Percentiles rank a stretch among this genome's conserved stretches.
Conservation (phyloP, 371 early-diverging fungal species). For the Saksenaea oblongispora region DNA sequence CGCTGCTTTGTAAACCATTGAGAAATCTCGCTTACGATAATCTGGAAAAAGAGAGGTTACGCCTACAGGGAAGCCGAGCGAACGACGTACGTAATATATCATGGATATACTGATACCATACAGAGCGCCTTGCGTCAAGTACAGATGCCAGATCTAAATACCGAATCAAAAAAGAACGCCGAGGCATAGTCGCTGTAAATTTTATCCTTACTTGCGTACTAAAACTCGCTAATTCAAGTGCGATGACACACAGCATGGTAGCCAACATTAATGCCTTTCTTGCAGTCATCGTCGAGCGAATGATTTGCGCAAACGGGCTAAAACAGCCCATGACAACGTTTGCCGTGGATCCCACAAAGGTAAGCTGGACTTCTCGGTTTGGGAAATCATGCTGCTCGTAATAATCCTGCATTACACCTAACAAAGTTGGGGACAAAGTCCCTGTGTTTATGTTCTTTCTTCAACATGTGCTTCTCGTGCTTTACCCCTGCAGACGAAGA, state of each 20-base stretch:
- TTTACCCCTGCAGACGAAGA: neutral
- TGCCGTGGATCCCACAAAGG: constrained; percentile 22
- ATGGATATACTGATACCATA: constrained; percentile 31
- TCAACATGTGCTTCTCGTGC: neutral
- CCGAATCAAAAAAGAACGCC: neutral
- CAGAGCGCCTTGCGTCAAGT: constrained; percentile 32
- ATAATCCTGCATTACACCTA: constrained; percentile 14
- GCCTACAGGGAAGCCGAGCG: neutral
- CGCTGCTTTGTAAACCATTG: constrained; percentile 71
- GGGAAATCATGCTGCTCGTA: constrained; percentile 2
- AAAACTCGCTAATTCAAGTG: constrained; percentile 51
- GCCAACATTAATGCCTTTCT: neutral
- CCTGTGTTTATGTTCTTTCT: neutral
- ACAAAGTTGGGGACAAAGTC: neutral
- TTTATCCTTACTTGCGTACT: constrained; percentile 28
- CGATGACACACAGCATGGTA: neutral
- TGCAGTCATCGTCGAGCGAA: neutral
- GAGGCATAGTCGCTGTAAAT: neutral
- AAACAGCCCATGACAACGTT: constrained; percentile 14
- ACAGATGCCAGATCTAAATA: constrained; percentile 37
- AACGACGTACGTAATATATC: constrained; percentile 27
- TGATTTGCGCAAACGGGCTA: constrained; percentile 14
- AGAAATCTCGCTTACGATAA: constrained; percentile 29
- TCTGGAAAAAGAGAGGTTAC: constrained; percentile 11
- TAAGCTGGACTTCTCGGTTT: constrained; percentile 7